Conservation (phyloP, 1,284 basidiomycete species). For the Ceratorhiza oryzae-sativae region DNA sequence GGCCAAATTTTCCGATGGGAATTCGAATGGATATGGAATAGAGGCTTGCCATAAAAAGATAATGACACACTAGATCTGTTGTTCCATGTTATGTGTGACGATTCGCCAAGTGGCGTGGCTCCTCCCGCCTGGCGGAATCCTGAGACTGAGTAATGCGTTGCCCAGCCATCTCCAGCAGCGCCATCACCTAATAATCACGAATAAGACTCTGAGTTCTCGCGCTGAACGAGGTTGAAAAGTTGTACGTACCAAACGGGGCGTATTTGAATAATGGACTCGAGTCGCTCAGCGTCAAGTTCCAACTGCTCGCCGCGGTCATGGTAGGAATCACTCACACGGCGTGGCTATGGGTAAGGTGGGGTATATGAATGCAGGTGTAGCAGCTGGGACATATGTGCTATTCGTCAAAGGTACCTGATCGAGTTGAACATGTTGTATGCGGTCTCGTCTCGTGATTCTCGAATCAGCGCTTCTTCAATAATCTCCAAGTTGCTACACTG, state of each 20-base stretch:
- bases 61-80: background rate
- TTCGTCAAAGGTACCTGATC: too few species aligned
- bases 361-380: too few species aligned
- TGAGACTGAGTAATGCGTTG: conserved; percentile 10
- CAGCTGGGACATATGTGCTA: too few species aligned
- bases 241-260: background rate
- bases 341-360: too few species aligned
- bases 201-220: background rate
- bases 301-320: background rate
- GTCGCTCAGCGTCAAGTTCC: conserved; percentile 16
- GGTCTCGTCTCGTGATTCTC: too few species aligned
- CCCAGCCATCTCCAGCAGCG: conserved; percentile 9
- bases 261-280: conserved; percentile 10
- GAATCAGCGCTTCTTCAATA: too few species aligned
- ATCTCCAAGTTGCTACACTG: too few species aligned
- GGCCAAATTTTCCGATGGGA: background rate
- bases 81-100: conserved; percentile 25
- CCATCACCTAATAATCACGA: background rate
- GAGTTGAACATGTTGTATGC: too few species aligned
- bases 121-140: conserved; percentile 14
- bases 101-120: background rate
- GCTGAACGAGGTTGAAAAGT: too few species aligned
- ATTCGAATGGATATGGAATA: background rate
- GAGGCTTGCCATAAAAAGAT: background rate
- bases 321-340: too few species aligned